These are phyloP conservation scores for Stylonectria norvegica DNA, from an alignment of 2,329 filamentous ascomycete species.

Conservation along the genomic window DNA sequence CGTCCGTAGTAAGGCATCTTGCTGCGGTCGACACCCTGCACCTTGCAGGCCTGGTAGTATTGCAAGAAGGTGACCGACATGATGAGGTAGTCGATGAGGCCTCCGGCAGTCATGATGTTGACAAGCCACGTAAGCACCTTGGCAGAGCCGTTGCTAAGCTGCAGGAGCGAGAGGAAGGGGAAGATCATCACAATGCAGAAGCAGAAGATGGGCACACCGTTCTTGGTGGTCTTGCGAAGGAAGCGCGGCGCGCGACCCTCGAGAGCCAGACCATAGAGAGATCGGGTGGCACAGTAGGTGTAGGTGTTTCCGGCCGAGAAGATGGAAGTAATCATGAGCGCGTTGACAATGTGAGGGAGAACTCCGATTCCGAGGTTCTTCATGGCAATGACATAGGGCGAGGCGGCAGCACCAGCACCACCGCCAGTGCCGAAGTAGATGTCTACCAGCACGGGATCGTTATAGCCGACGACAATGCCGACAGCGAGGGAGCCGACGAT, in stretches of 20 bases:
- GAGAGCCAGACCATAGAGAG: conserved; percentile 48
- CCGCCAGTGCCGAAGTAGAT: conserved; percentile 42
- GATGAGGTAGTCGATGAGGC: conserved; percentile 61
- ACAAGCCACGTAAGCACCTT: conserved; percentile 53
- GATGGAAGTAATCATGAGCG: conserved; percentile 43
- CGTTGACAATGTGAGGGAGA: conserved; percentile 58
- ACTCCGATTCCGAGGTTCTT: conserved; percentile 49
- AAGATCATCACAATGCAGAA: conserved; percentile 53
- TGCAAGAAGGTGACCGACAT: conserved; percentile 45
- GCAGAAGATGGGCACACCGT: conserved; percentile 60
- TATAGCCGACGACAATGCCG: conserved; percentile 63
- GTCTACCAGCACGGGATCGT: conserved; percentile 54
- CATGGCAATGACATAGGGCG: conserved; percentile 63
- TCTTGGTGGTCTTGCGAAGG: conserved; percentile 55
- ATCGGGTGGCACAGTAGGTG: conserved; percentile 49
- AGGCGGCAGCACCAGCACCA: conserved; percentile 46
- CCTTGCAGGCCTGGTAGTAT: conserved; percentile 51
- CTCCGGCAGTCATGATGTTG: conserved; percentile 54
- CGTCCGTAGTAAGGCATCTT: conserved; percentile 55
- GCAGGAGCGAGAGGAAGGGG: conserved; percentile 51
- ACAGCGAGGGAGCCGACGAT: conserved; percentile 64
- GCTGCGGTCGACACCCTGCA: conserved; percentile 50
- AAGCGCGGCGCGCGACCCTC: conserved; percentile 49
- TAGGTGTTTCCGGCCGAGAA: conserved; percentile 50
- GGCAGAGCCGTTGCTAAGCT: conserved; percentile 46